Base-by-base conservation (phyloP, 2,329 filamentous ascomycete species). In the Xylaria sp. region DNA sequence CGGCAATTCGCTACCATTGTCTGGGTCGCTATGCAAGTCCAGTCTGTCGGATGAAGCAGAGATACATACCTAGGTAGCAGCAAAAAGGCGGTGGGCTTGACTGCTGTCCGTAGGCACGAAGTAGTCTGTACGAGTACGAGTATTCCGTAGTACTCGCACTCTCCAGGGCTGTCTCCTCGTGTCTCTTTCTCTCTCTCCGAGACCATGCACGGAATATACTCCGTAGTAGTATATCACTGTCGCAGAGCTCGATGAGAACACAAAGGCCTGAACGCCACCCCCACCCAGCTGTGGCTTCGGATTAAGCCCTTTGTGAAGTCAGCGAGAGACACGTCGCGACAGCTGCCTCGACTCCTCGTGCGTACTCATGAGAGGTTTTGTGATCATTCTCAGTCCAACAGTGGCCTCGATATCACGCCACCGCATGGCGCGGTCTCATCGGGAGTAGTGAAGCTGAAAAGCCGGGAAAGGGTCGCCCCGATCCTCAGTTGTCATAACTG, bases 1-100 rank as follows among this genome's bases (percentile, higher is more conserved):
- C 39, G 50, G 46, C 61, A 52, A 56, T 52, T 60, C 59, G 61
- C 61, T 59, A 61, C 54, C 51, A 52, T 46, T 51, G 42, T 57
- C 51, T 47, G 48, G 54, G 53, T 56, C 42, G 16, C 35, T 42
- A 46, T 54, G 37, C 23, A 35, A 35, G 11, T 30, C 16, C 16
- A 23, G 7, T 54, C 56, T 52, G 50, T 42, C 37, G 55, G 23
- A 50, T 46, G 23, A 39, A 47, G 47, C 47, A 39, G 44, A 1
- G 42, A 35, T n/a, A 11, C 37, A 5, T 3, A 5, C 16, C 16
- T 23, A 30, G 23, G 23, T 30, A 30, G 11, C 11, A 42, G 37
- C 37, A 42, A 44, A 55, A 51, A 55, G 52, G 59, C 49, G 57
- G 57, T 56, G 57, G 52, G 50, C 11, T 47, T 35, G 7, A 13